Percentiles rank a stretch among this genome's conserved stretches.
Conservation (phyloP, 106 monocot genomes). For the Vanilla planifolia region DNA sequence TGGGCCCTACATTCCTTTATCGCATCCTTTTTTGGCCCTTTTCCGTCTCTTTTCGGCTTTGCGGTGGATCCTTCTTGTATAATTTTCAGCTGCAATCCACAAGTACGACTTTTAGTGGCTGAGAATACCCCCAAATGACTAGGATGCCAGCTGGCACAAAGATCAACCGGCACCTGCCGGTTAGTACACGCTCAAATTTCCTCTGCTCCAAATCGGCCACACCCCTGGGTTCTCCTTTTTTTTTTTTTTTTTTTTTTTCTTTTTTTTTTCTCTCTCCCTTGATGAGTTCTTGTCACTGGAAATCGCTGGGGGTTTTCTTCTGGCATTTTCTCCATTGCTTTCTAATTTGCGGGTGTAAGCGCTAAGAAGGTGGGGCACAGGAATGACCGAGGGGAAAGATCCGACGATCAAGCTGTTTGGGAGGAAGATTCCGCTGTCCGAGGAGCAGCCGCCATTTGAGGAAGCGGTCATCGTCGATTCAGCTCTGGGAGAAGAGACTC, state of each 20-base stretch:
- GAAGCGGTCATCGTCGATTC: background rate
- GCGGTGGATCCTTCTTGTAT: too few relatives aligned
- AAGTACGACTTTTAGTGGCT: constrained; percentile 7
- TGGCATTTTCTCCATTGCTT: too few relatives aligned
- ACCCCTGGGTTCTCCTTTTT: background rate
- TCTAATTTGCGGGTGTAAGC: too few relatives aligned
- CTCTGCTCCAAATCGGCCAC: background rate
- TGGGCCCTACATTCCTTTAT: too few relatives aligned
- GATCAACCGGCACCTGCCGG: background rate
- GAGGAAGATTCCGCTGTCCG: constrained; percentile 2
- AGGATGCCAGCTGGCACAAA: constrained; percentile 8
- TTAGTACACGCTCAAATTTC: background rate
- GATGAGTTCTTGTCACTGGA: too few relatives aligned
- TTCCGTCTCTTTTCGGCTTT: too few relatives aligned
- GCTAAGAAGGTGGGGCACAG: background rate
- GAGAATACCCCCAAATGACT: background rate
- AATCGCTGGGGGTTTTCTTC: too few relatives aligned
- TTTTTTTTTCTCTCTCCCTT: too few relatives aligned
- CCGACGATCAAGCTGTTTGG: constrained; percentile 15
- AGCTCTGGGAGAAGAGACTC: background rate
- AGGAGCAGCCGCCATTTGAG: background rate
- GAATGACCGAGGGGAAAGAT: constrained; percentile 4
- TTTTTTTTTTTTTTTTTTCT: background rate
- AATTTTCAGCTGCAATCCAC: too few relatives aligned
- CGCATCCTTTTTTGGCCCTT: too few relatives aligned